Evolutionary conservation across 2,329 filamentous ascomycete genomes (phyloP).

Genomic region (Diaporthe amygdali): DNA sequence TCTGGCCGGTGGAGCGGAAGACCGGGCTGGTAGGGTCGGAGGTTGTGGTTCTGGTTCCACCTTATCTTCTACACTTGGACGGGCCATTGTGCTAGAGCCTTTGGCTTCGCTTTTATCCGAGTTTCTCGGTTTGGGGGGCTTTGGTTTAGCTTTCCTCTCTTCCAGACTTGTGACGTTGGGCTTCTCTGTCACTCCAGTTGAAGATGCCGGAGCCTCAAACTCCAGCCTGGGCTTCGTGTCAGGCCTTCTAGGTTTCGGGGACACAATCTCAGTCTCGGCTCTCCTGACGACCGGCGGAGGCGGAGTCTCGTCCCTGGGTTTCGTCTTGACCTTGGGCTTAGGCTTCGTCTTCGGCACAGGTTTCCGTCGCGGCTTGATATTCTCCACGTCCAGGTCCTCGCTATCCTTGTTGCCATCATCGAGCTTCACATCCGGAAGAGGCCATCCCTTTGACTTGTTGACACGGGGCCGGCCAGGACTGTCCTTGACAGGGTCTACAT

Average conservation of each 20-base stretch:
- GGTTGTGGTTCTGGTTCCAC: background rate
- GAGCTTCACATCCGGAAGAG: slow-evolving; percentile 28
- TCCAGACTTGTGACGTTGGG: background rate
- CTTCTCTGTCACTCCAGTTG: background rate
- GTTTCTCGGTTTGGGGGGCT: background rate
- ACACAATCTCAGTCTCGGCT: slow-evolving; percentile 32
- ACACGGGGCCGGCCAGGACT: background rate
- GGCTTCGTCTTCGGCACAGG: slow-evolving; percentile 29
- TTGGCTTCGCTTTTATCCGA: background rate
- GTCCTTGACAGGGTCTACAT: slow-evolving; percentile 41
- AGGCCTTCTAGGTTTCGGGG: slow-evolving; percentile 39
- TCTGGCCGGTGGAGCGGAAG: background rate
- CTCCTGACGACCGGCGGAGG: slow-evolving; percentile 28
- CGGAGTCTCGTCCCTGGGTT: slow-evolving; percentile 15
- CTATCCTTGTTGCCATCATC: background rate
- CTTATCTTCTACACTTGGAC: background rate
- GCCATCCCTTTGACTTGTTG: slow-evolving; percentile 31
- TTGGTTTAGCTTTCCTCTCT: background rate
- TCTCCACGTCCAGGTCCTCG: slow-evolving; percentile 5
- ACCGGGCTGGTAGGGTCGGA: background rate
- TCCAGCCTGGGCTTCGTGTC: slow-evolving; percentile 36
- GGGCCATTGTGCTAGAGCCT: background rate
- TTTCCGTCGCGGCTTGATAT: background rate
- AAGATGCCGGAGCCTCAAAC: slow-evolving; percentile 34
- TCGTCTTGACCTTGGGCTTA: slow-evolving; percentile 20